Conservation (phyloP, 371 early-diverging fungal genomes). For the Mucor ambiguus region DNA sequence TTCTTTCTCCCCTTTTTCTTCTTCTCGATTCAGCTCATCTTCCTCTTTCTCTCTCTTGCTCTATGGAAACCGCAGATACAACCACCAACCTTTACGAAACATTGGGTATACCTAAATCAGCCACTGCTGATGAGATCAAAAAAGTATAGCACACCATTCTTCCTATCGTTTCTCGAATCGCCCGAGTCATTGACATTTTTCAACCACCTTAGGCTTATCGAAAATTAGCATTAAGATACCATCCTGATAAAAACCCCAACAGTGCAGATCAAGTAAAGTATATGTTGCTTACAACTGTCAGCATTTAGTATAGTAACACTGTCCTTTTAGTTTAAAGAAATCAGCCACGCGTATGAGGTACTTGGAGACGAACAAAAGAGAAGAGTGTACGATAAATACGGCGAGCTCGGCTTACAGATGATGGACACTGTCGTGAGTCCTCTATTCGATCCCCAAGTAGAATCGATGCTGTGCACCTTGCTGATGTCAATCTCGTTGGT, state of each 20-base stretch:
- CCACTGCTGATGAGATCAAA: constrained; percentile 70
- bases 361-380: constrained; percentile 77
- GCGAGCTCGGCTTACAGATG: constrained; percentile 86
- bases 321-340: constrained; percentile 64
- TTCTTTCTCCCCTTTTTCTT: neutral
- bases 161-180: too few species aligned
- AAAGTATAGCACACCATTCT: constrained; percentile 41
- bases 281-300: neutral
- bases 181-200: neutral
- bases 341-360: constrained; percentile 79
- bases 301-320: neutral
- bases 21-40: neutral
- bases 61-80: constrained; percentile 4
- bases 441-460: constrained; percentile 77
- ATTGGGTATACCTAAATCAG: constrained; percentile 61
- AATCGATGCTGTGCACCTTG: constrained; percentile 69
- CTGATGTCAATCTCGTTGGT: constrained; percentile 59
- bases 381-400: constrained; percentile 83
- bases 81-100: constrained; percentile 55
- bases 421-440: constrained; percentile 73
- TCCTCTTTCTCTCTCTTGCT: neutral
- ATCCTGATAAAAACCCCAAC: constrained; percentile 71
- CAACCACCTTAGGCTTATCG: constrained; percentile 39
- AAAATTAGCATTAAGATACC: constrained; percentile 69
- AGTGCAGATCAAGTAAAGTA: constrained; percentile 43